Evolutionary conservation across 2,329 filamentous ascomycete species (phyloP).

Genomic region (Pseudocercospora musae): DNA sequence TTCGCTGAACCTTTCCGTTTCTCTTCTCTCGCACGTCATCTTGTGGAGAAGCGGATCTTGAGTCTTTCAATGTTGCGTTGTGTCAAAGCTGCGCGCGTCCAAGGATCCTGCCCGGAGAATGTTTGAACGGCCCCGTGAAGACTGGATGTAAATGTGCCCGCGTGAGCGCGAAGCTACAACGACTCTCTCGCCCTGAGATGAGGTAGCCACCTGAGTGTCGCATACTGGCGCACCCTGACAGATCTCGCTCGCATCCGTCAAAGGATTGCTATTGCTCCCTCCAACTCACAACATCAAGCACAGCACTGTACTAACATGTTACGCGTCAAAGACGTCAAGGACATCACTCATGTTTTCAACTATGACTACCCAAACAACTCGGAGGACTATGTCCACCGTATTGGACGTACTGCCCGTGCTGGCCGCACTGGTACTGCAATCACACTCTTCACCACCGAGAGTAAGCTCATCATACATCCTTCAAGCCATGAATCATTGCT

Average conservation of each 20-base stretch:
- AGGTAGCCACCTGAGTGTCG: slow-evolving; percentile 30
- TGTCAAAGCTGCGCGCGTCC: slow-evolving; percentile 67
- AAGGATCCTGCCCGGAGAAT: slow-evolving; percentile 65
- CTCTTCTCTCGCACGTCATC: slow-evolving; percentile 73
- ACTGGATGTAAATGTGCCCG: slow-evolving; percentile 40
- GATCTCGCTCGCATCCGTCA: slow-evolving; percentile 48
- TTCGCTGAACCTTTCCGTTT: slow-evolving; percentile 65
- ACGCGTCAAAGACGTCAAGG: slow-evolving; percentile 90
- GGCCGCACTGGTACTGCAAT: slow-evolving; percentile 94
- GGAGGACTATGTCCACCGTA: slow-evolving; percentile 67
- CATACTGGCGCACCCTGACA: slow-evolving; percentile 30
- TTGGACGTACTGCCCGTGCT: slow-evolving; percentile 66
- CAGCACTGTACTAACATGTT: slow-evolving; percentile 42
- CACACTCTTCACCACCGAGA: slow-evolving; percentile 98
- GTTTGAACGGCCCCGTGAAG: slow-evolving; percentile 45
- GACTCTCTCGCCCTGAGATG: slow-evolving; percentile 17
- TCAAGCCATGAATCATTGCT: slow-evolving; percentile 31
- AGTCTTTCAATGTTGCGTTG: slow-evolving; percentile 58
- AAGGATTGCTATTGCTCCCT: slow-evolving; percentile 50
- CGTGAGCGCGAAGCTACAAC: slow-evolving; percentile 26
- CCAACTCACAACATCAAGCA: slow-evolving; percentile 34
- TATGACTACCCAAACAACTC: slow-evolving; percentile 99
- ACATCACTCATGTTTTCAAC: slow-evolving; percentile 99
- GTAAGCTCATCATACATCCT: slow-evolving; percentile 55
- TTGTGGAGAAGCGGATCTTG: slow-evolving; percentile 74